Evolutionary conservation across 1,139 yeast genomes (phyloP).

Genomic region (Candida tunisiensis): DNA sequence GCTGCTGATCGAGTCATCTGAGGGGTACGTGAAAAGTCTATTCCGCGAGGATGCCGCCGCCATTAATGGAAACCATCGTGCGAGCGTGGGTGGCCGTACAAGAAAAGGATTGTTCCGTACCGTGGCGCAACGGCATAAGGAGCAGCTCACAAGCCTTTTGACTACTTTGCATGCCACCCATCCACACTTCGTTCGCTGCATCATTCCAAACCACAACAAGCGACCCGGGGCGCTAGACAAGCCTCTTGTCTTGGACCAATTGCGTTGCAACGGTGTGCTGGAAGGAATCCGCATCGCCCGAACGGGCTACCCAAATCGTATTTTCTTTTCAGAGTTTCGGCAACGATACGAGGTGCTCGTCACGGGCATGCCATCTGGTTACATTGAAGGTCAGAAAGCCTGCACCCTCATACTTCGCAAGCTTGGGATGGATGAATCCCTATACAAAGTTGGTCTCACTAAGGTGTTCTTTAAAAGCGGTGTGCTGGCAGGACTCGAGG

Average conservation of each 20-base stretch:
- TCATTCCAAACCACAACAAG: slow-evolving; percentile 73
- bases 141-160: slow-evolving; percentile 61
- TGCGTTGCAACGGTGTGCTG: slow-evolving; percentile 92
- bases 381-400: slow-evolving; percentile 35
- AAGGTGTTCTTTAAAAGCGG: slow-evolving; percentile 96
- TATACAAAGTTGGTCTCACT: slow-evolving; percentile 66
- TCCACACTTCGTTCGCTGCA: slow-evolving; percentile 95
- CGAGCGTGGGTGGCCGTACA: slow-evolving; percentile 7
- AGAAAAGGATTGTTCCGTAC: slow-evolving; percentile 47
- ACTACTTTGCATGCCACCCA: slow-evolving; percentile 62
- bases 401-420: slow-evolving; percentile 51
- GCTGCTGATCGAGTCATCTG: slow-evolving; percentile 38
- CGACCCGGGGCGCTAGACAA: slow-evolving; percentile 59
- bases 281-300: slow-evolving; percentile 97
- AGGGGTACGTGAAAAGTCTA: slow-evolving; percentile 31
- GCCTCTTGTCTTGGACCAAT: slow-evolving; percentile 64
- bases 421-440: slow-evolving; percentile 41
- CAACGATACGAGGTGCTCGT: slow-evolving; percentile 56
- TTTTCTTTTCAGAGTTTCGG: slow-evolving; percentile 67
- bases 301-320: slow-evolving; percentile 91
- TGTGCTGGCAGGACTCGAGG: slow-evolving; percentile 81
- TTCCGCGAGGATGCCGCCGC: slow-evolving; percentile 17
- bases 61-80: slow-evolving; percentile 4
- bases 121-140: slow-evolving; percentile 61
- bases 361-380: slow-evolving; percentile 20